A percentile compares a stretch with the other conserved stretches of the same genome.
These are phyloP conservation scores for Dimocarpus longan DNA, from an alignment of 345 rosid genomes.

Conservation along the genomic window DNA sequence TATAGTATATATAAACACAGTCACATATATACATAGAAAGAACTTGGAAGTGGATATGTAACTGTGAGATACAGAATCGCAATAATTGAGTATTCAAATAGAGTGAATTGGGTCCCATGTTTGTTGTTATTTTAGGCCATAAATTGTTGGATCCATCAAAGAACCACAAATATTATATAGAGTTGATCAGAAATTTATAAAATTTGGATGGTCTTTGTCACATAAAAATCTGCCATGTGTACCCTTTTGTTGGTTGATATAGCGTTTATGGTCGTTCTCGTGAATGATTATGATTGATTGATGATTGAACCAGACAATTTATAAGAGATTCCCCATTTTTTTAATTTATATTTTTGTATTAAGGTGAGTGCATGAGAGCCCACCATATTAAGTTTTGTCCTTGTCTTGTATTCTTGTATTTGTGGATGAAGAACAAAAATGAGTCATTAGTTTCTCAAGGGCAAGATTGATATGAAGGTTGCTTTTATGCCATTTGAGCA, in stretches of 20 bases:
- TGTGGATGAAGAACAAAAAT: not conserved
- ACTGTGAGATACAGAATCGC: not conserved
- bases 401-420: not conserved
- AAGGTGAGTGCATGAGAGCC: not conserved
- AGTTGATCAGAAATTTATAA: not conserved
- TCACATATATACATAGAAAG: too few relatives aligned
- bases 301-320: not conserved
- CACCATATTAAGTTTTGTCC: not conserved
- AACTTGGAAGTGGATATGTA: too few relatives aligned
- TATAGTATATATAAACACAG: too few relatives aligned
- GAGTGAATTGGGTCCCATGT: not conserved
- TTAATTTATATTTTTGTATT: not conserved
- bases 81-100: not conserved
- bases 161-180: not conserved
- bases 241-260: not conserved
- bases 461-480: not conserved
- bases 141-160: not conserved
- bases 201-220: not conserved
- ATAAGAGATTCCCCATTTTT: not conserved
- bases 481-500: not conserved
- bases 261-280: not conserved
- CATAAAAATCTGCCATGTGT: not conserved
- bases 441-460: not conserved
- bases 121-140: not conserved
- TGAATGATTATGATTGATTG: not conserved